Evolutionary conservation across 1,139 yeast genomes (phyloP), one percentile per base, ranked within the genome.

Genomic region (Hyphopichia wangnamkhiaoensis): DNA sequence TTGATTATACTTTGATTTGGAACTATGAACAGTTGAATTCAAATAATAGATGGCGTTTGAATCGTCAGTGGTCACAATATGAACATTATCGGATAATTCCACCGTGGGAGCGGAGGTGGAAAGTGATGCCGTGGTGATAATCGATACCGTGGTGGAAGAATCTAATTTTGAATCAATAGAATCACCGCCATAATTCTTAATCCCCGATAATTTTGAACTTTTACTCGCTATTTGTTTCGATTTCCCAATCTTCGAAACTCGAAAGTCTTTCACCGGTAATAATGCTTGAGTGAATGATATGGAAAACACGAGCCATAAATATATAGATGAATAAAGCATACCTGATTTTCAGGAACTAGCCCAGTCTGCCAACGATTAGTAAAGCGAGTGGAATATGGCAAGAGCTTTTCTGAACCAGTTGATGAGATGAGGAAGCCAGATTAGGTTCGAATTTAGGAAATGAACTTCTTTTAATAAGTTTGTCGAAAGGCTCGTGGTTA

Each of bases 31-130:
- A 9, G 54, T 40, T 13, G 54, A 38, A 28, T 55, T 50, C 27
- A 63, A 33, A 43, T 53, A 64, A 43, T 56, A 63, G 20, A 62
- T 58, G 10, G 68, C 58, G 33, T 55, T 53, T 21, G 59, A 44
- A 23, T 39, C 42, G 44, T 63, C 69, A 4, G 68, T 56, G 18
- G 42, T 50, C 1, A 64, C 49, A 43, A 59, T 46, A 38, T 62
- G 65, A 13, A 59, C 44, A 9, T 45, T 46, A 20, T 50, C 42
- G 19, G 48, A 42, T 19, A 58, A 38, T 20, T 42, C 47, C 15
- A 59, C 42, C 1, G 61, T 57, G 2, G 63, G 61, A 8, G 50
- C 50, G 6, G 54, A 45, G 15, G 43, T 37, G 23, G 46, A 39
- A 15, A 50, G 37, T 5, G 47, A 37, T 21, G 37, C 17, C 6